Base-by-base conservation (phyloP, 805 yeast genomes). In the Starmerella apis region DNA sequence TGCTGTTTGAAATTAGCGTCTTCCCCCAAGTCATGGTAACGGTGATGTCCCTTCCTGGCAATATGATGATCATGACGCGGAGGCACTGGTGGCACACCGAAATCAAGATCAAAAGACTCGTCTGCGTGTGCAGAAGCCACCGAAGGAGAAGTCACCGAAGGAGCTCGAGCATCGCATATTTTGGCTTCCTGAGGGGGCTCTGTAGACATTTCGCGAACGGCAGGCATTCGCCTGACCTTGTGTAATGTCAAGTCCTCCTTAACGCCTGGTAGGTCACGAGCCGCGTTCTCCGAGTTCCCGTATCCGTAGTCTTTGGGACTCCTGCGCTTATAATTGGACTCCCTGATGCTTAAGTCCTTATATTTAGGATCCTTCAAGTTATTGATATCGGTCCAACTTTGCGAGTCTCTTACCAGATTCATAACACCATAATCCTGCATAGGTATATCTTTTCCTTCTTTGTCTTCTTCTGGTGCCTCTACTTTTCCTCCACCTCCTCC, bases 11-110 rank as follows among this genome's bases (percentile, higher is more conserved):
- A 14, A 20, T 14, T 22, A 1, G 5, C 16, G 7, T 38, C 43
- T 3, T 16, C 19, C 10, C 19, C 18, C 4, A 13, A 3, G 20
- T 22, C n/a, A 16, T 19, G 32, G 24, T 25, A 27, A 23, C 33
- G 33, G 13, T 41, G 44, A 8, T 41, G 44, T 14, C 33, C 24
- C 24, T 27, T 25, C 24, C n/a, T 10, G 14, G 33, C n/a, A 4
- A 8, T 7, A 16, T 16, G 44, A 22, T 18, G 19, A 10, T 13
- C 44, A 13, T 41, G 44, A 3, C 23, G 31, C 14, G 44, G 44
- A 7, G 44, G 44, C 33, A 19, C 44, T 3, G 44, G 44, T 8
- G 44, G 44, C 37, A n/a, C 22, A 11, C 37, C 22, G 11, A 18
- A 33, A 16, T 33, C 37, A 18, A 11, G 37, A 5, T 11, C 22